Base-by-base conservation (phyloP, 441 rosid genomes). In the Adansonia grandidieri region DNA sequence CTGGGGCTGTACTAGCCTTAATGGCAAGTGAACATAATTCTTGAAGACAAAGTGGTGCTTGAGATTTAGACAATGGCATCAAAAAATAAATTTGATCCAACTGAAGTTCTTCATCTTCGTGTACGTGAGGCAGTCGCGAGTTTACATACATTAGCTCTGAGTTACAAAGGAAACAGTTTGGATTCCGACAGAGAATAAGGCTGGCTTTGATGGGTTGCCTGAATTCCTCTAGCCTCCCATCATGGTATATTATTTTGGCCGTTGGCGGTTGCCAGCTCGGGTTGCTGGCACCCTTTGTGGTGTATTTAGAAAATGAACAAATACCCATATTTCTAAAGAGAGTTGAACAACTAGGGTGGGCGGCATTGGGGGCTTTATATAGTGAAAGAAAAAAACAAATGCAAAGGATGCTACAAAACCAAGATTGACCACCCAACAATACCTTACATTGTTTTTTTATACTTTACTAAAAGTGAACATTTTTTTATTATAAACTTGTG, bases 181-280 rank as follows among this genome's bases (percentile, higher is more conserved):
- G 84, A 63, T 70, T 74, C 71, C 71, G 75, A 53, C 77, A 72
- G 10, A 82, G 77, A 15, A 77, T 24, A 6, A 72, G 64, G 58
- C 75, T 24, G 57, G 82, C 83, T 73, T 60, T 70, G 71, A 74
- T 68, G 10, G 84, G 82, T 14, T 53, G 80, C 77, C 22, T 10
- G 73, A 87, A 71, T 71, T 83, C 85, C 54, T 76, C 80, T n/a
- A 85, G 74, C 78, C 56, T 77, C n/a, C 84, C 84, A n/a, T 84
- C 83, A 0, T 56, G 57, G 24, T 70, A 75, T 11, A 84, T 64
- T 8, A 84, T 54, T 42, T 81, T 79, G 67, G 51, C 72, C 4
- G 84, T 78, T 9, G 69, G 10, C 14, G 75, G 65, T 20, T 63
- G 47, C 58, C 71, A 65, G 28, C 44, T 60, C 11, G 63, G 19